Evolutionary conservation across 2,329 filamentous ascomycete genomes (phyloP), one percentile per base, ranked within the genome.

Genomic region (Colletotrichum lindemuthianum): DNA sequence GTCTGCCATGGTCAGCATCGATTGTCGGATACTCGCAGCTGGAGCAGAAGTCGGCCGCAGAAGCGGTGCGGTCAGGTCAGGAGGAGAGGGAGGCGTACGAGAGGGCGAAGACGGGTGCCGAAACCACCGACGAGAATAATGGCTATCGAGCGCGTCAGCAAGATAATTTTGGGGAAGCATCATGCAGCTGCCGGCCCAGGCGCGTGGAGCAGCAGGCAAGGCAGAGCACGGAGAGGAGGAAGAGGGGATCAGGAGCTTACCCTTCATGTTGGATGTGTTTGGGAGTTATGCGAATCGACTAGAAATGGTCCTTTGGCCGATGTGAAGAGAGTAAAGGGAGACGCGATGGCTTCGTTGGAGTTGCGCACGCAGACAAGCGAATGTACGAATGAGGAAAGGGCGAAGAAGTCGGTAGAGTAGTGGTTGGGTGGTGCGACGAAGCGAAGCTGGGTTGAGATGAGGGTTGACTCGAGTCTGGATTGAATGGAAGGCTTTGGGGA

Each of bases 91-190:
- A 15, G 40, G 83, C 90, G 77, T 90, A 97, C 93, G 77, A 98
- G 88, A 85, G 95, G 95, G 78, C 95, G 92, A 75, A 99, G 91
- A 82, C 95, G 94, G 80, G 95, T 99, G 83, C 95, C 95, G 81
- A 97, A 99, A 80, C 95, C 96, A 84, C 96, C 96, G 81, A 98
- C 96, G 78, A 98, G 94, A 90, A 97, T 97, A 78, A 97, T 91
- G 83, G 94, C 93, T 97, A n/a, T 44, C 15, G 33, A 6, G 39
- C 45, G 37, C 10, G 44, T 68, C 34, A 68, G 64, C 66, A 61
- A 39, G 44, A 55, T 49, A 44, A 13, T 51, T 32, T 15, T 37
- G 12, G 7, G 12, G 12, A 10, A 12, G 10, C 11, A 32, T 24
- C 32, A 6, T n/a, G 47, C 54, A 52, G 34, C 53, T 48, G 53